Conservation (phyloP, 1,139 yeast species). For the Chernovozyma sophiae-reginae region DNA sequence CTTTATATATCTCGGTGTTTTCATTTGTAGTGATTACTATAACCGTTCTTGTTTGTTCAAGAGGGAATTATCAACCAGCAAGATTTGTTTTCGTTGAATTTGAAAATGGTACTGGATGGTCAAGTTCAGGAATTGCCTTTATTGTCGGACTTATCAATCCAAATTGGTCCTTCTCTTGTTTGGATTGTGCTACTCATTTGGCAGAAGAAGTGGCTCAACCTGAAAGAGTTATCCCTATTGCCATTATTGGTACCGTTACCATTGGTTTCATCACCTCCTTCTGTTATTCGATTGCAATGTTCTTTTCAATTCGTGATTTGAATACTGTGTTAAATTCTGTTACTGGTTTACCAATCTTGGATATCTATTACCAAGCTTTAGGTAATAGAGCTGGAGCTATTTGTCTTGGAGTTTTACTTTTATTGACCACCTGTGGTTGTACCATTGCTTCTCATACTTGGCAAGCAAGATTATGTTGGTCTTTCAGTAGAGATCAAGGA, state of each 20-base stretch:
- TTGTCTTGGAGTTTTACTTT: slow-evolving; percentile 7
- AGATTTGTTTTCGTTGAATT: slow-evolving; percentile 21
- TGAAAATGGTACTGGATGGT: slow-evolving; percentile 26
- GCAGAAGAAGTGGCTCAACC: slow-evolving; percentile 27
- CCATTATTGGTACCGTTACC: slow-evolving; percentile 23
- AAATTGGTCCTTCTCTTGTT: slow-evolving; percentile 22
- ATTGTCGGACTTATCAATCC: slow-evolving; percentile 24
- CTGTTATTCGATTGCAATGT: slow-evolving; percentile 12
- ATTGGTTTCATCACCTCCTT: slow-evolving; percentile 17
- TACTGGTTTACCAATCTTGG: slow-evolving; percentile 16
- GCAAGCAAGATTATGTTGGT: slow-evolving; percentile 24
- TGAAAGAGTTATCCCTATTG: slow-evolving; percentile 24
- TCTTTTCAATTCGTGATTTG: slow-evolving; percentile 13
- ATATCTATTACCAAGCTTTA: slow-evolving; percentile 15
- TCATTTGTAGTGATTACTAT: slow-evolving; percentile 28
- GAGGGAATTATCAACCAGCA: slow-evolving; percentile 15
- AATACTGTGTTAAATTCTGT: slow-evolving; percentile 9
- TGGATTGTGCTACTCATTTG: slow-evolving; percentile 29
- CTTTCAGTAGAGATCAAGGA: slow-evolving; percentile 26
- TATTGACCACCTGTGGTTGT: slow-evolving; percentile 14
- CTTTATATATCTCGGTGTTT: slow-evolving; percentile 28
- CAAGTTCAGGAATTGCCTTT: slow-evolving; percentile 24
- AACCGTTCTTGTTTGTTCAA: slow-evolving; percentile 20
- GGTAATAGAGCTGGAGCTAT: slow-evolving; percentile 12
- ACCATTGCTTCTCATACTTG: slow-evolving; percentile 19